Evolutionary conservation across 192 early-diverging fungal species (phyloP).

Genomic region (Dimargaris verticillata): DNA sequence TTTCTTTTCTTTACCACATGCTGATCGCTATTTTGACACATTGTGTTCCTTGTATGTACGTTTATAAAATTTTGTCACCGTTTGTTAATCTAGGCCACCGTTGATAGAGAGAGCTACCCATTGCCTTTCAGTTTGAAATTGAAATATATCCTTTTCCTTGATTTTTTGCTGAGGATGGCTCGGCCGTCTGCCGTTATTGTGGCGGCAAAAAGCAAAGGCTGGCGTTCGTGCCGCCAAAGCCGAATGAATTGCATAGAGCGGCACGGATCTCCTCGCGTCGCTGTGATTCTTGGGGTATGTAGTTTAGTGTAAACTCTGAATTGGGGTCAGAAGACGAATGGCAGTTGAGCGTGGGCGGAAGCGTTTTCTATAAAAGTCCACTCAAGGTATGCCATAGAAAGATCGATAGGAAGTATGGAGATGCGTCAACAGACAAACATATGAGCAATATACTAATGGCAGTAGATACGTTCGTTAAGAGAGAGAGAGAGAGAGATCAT

Average conservation of each 20-base stretch:
- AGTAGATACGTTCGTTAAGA: too few relatives aligned
- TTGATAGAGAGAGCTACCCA: background rate
- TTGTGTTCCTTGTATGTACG: background rate
- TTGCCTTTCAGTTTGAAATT: background rate
- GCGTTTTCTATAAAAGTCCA: slow-evolving; percentile 29
- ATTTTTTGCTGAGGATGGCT: background rate
- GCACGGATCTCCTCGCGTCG: slow-evolving; percentile 35
- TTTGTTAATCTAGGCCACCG: background rate
- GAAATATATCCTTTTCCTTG: background rate
- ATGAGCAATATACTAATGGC: too few relatives aligned
- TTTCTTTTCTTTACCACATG: too few relatives aligned
- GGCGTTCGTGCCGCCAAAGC: slow-evolving; percentile 75
- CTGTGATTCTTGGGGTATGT: slow-evolving; percentile 57
- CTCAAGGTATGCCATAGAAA: background rate
- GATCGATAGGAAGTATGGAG: background rate
- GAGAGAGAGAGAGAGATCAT: too few relatives aligned
- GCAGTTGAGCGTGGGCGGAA: slow-evolving; percentile 79
- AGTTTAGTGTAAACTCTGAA: slow-evolving; percentile 60
- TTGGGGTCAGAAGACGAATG: slow-evolving; percentile 25
- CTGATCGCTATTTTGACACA: background rate
- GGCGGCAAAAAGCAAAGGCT: slow-evolving; percentile 46
- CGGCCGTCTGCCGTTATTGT: too few relatives aligned
- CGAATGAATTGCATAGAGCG: slow-evolving; percentile 79
- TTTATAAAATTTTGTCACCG: background rate
- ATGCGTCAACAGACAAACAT: too few relatives aligned